Base-by-base conservation (phyloP, 164 flowering plant species). In the Berberis thunbergii region DNA sequence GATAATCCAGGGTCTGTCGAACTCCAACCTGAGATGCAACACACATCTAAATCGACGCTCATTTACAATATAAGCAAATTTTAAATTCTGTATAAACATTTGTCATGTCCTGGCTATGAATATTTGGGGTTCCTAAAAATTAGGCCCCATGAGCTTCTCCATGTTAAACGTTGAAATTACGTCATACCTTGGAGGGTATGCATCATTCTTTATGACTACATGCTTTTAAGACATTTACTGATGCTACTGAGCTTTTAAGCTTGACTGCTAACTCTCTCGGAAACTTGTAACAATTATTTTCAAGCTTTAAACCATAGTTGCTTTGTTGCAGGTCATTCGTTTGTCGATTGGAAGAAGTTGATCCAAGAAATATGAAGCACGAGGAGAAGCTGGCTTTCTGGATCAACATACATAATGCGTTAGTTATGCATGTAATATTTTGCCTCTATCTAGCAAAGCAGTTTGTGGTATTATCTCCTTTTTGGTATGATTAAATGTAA, bases 331-430 rank as follows among this genome's bases (percentile, higher is more conserved):
- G 99, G 78, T 84, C 82, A 48, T 83, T 91, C 67, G 81, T 91
- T 50, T 71, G 72, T 53, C 82, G 77, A 57, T 68, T 94, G 72
- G 96, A 86, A 77, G 83, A 86, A 52, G 76, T 91, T 59, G 81
- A 94, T 75, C 90, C 82, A 2, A 76, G 76, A 70, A 87, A 80
- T 70, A 66, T 91, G 91, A 85, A 76, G 45, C 87, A 83, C 40
- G 93, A 83, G 67, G 97, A 94, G 78, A 91, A 86, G 83, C 81
- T 94, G 60, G 96, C 99, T 41, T 94, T 94, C 72, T 94, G 99
- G 99, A 86, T 91, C 65, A 94, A 94, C 64, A 72, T 89, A 69
- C 99, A 94, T 70, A 91, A 94, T 76, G 86, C 97, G 8, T 74
- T 94, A 74, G 91, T 90, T 83, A 94, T 94, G 99, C 99, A 91